Base-by-base conservation (phyloP, 2,329 filamentous ascomycete species). In the Zarea fungicola region DNA sequence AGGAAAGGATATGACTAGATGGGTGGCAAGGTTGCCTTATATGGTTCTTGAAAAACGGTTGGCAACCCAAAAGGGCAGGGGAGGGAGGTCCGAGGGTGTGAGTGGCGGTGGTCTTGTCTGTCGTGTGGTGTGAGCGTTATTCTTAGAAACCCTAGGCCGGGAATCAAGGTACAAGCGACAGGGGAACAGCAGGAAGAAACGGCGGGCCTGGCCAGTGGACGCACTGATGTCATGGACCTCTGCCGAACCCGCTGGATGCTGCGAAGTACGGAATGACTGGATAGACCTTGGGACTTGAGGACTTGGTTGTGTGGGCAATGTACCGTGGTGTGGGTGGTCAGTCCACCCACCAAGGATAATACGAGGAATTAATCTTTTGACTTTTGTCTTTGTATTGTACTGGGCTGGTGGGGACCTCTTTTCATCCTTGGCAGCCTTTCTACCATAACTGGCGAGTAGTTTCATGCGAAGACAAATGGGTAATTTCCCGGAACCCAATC, bases 131-230 rank as follows among this genome's bases (percentile, higher is more conserved):
- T n/a, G n/a, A n/a, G 35, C 18, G 36, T 32, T 41, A 48, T 41
- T 42, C 34, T 42, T 42, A 48, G 45, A 48, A 48, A 48, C 45
- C 34, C n/a, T n/a, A n/a, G n/a, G n/a, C n/a, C n/a, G 25, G 22
- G 37, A 13, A 28, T n/a, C 16, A 39, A n/a, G 5, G 42, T 16
- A 29, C 11, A 28, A 37, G 14, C 32, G 28, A 25, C 36, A 29
- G 29, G 42, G 18, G 25, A 29, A 31, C 35, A 37, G 37, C 32
- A 45, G 29, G 22, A 37, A 36, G 21, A 18, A 18, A n/a, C n/a
- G n/a, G n/a, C n/a, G n/a, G n/a, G n/a, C n/a, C n/a, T n/a, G n/a
- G n/a, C n/a, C n/a, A n/a, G n/a, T n/a, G n/a, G n/a, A n/a, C n/a
- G n/a, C n/a, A n/a, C n/a, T n/a, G n/a, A n/a, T n/a, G n/a, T n/a